phyloP scores from a whole-genome alignment of 2,329 filamentous ascomycete genomes.

The Pestalotiopsis sp. region DNA sequence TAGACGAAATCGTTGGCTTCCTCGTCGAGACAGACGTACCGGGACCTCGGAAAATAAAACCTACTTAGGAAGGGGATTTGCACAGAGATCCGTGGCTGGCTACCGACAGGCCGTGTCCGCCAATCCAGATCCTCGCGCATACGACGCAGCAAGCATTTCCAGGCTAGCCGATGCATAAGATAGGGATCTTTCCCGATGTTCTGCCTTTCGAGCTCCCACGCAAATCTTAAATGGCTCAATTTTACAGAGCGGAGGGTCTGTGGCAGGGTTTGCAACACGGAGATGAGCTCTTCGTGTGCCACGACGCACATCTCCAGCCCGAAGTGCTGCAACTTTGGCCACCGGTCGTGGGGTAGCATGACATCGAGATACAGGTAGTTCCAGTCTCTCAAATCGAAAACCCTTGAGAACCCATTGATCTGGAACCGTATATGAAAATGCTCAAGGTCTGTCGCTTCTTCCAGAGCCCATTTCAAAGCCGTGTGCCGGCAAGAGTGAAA shows the following conservation, averaged over 20 bases:
- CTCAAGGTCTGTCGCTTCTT: too few relatives aligned
- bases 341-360: neutral
- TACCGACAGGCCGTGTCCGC: neutral
- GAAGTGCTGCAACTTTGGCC: neutral
- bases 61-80: neutral
- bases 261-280: neutral
- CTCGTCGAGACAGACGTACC: neutral
- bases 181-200: neutral
- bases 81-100: neutral
- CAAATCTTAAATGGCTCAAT: neutral
- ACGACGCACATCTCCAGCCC: neutral
- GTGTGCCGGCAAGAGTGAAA: too few relatives aligned
- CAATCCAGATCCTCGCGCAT: neutral
- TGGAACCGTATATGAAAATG: too few relatives aligned
- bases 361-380: too few relatives aligned
- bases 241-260: neutral
- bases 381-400: too few relatives aligned
- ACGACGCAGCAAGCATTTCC: neutral
- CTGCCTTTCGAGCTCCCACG: neutral
- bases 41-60: too few relatives aligned
- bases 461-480: too few relatives aligned
- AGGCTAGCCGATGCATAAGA: neutral
- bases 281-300: neutral
- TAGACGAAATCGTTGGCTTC: neutral
- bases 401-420: too few relatives aligned